Conservation (phyloP, 768 basidiomycete genomes). For the Leccinum subgranulosum region DNA sequence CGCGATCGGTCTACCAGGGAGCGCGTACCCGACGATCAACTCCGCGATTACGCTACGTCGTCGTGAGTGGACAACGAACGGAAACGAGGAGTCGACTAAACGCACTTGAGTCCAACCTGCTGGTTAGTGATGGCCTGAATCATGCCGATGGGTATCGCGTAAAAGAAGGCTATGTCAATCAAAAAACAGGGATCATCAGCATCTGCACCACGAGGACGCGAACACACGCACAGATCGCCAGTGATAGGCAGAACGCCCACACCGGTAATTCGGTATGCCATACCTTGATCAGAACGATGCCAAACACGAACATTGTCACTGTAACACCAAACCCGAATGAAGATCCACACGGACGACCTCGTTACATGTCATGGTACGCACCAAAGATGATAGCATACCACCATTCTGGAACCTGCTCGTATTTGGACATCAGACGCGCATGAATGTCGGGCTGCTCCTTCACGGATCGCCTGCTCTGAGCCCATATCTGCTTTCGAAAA, state of each 20-base stretch:
- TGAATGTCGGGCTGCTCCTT: conserved; percentile 78
- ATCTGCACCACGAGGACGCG: not conserved
- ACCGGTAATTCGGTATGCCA: conserved; percentile 52
- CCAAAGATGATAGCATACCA: conserved; percentile 44
- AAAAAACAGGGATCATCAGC: not conserved
- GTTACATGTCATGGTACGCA: conserved; percentile 3
- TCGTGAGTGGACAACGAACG: not conserved
- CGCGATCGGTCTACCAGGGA: conserved; percentile 66
- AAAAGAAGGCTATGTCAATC: conserved; percentile 42
- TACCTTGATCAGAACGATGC: conserved; percentile 55
- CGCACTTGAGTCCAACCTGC: conserved; percentile 55
- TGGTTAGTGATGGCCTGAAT: conserved; percentile 82
- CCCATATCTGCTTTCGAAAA: conserved; percentile 78
- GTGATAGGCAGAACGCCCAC: conserved; percentile 41
- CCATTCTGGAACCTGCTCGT: conserved; percentile 59
- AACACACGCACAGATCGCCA: conserved; percentile 28
- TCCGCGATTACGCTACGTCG: conserved; percentile 58
- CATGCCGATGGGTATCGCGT: conserved; percentile 67
- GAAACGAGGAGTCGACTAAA: not conserved
- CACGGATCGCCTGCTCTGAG: conserved; percentile 65
- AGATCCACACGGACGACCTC: not conserved
- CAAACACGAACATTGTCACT: conserved; percentile 55
- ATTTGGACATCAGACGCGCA: conserved; percentile 53
- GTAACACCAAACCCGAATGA: not conserved
- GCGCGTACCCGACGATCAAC: conserved; percentile 56